Evolutionary conservation across 2,329 filamentous ascomycete genomes (phyloP).

Genomic region (Phialemoniopsis sp.): DNA sequence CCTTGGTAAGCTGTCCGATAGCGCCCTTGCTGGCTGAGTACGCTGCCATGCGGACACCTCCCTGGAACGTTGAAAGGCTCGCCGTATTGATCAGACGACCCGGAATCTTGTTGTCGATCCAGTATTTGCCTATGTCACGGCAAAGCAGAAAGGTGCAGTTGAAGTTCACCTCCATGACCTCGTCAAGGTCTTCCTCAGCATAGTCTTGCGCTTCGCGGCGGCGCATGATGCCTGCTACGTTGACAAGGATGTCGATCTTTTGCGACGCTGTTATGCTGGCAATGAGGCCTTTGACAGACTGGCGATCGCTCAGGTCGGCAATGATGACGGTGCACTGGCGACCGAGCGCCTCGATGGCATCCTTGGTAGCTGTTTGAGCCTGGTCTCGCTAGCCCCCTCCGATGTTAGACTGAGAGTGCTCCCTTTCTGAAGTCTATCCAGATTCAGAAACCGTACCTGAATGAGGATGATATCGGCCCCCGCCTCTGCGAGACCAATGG

Average conservation of each 20-base stretch:
- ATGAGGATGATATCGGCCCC: conserved; percentile 6
- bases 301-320: conserved; percentile 10
- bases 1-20: conserved; percentile 61
- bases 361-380: conserved; percentile 1
- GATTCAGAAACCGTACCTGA: conserved; percentile 1
- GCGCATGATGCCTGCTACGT: conserved; percentile 64
- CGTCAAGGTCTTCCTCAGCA: conserved; percentile 60
- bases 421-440: no score
- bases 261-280: conserved; percentile 22
- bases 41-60: conserved; percentile 63
- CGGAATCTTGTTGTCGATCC: conserved; percentile 41
- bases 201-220: conserved; percentile 60
- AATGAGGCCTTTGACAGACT: conserved; percentile 1
- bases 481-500: conserved; percentile 6
- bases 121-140: conserved; percentile 58
- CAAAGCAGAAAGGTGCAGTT: conserved; percentile 59
- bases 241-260: conserved; percentile 47
- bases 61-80: conserved; percentile 60
- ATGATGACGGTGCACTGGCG: conserved; percentile 11
- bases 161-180: conserved; percentile 54
- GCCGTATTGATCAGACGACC: conserved; percentile 64
- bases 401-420: no score
- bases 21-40: conserved; percentile 67
- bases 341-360: conserved; percentile 5
- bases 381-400: background rate